phyloP scores from a whole-genome alignment of 805 yeast genomes.

The Huiozyma sinensis region DNA sequence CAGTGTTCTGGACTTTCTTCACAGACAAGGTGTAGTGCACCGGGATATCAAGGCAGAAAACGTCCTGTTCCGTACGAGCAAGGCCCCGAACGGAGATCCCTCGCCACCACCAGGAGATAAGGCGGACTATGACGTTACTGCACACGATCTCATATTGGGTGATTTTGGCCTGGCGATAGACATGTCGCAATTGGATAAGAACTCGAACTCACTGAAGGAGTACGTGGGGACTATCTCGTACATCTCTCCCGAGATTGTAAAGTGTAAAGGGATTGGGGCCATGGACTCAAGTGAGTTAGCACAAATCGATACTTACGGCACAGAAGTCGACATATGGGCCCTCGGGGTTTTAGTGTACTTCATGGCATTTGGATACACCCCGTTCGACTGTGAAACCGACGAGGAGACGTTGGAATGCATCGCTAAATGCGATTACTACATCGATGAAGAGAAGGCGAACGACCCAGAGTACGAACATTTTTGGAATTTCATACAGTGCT shows the following conservation, averaged over 20 bases:
- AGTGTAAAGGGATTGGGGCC: conserved; percentile 26
- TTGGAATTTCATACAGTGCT: conserved; percentile 44
- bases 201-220: conserved; percentile 28
- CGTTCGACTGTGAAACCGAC: conserved; percentile 65
- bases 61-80: conserved; percentile 36
- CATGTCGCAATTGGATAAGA: conserved; percentile 18
- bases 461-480: conserved; percentile 37
- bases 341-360: conserved; percentile 63
- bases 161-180: conserved; percentile 54
- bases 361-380: conserved; percentile 63
- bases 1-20: conserved; percentile 49
- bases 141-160: conserved; percentile 28
- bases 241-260: conserved; percentile 62
- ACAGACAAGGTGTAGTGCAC: conserved; percentile 50
- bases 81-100: not conserved
- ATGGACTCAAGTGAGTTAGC: conserved; percentile 10
- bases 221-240: conserved; percentile 63
- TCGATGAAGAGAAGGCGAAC: conserved; percentile 52
- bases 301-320: conserved; percentile 34
- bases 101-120: conserved; percentile 12
- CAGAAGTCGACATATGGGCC: conserved; percentile 65
- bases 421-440: conserved; percentile 42
- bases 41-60: conserved; percentile 70
- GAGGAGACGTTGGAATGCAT: conserved; percentile 60
- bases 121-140: conserved; percentile 15